Evolutionary conservation across 1,284 basidiomycete species (phyloP), one percentile per base, ranked within the genome.

Genomic region (Paramarasmius palmivorus): DNA sequence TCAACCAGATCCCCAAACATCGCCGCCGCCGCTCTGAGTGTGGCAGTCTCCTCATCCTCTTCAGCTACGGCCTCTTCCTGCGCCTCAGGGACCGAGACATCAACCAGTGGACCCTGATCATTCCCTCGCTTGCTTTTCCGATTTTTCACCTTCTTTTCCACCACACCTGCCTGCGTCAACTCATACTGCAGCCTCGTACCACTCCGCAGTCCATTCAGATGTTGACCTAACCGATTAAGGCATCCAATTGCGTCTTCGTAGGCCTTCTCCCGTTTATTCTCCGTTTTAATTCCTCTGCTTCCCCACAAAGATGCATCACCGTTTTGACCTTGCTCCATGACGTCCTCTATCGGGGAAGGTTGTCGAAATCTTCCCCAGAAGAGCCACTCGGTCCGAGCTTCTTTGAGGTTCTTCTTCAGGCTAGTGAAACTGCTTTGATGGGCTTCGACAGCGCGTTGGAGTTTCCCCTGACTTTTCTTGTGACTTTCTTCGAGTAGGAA

Each of bases 401-500:
- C 94, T 0, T 74, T 77, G 7, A 97, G 73, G 59, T 85, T 90
- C 60, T 88, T 87, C 71, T 94, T 92, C 54, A 97, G 79, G 32
- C 83, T 86, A 8, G 90, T 94, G 67, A 97, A 97, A 37, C 90
- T 91, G 20, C 84, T 82, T 60, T 95, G 91, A 61, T 97, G 94
- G 35, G 82, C 80, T 59, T 90, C 82, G 44, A 93, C 85, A 0
- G 93, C 91, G 38, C 79, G 76, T 58, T 88, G 81, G 48, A 93
- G 78, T 57, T 84, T 84, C 46, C 83, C 80, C 38, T 83, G 73
- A 54, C 76, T 83, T 20, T 76, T 74, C 49, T 75, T 72, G 46
- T 74, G 77, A 2, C 77, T 77, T 61, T 93, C 88, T 63, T 95
- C 92, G 38, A 95, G 81, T 0, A 97, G 74, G 66, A 98, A 97